phyloP scores from a whole-genome alignment of 176 grass and related monocot species.

The Alopecurus myosuroides region DNA sequence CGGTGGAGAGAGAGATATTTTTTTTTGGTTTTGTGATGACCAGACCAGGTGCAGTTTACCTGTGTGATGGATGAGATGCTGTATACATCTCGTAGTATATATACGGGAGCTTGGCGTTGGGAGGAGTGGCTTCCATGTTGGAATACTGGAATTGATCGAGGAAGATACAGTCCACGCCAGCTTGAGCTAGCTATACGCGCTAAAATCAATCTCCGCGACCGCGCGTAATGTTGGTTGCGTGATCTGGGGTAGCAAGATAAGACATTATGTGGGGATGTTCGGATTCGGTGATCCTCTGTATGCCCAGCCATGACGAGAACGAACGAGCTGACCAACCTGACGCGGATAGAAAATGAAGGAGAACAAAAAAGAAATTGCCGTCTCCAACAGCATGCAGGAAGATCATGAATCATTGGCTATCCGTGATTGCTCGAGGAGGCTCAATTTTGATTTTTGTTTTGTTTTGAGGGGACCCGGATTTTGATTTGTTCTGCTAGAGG shows the following conservation, averaged over 20 bases:
- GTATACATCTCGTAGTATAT: not conserved
- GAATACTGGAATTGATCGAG: not conserved
- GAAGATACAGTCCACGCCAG: conserved; percentile 3
- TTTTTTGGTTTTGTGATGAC: not conserved
- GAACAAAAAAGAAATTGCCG: not conserved
- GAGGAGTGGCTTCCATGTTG: conserved; percentile 31
- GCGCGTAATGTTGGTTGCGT: conserved; percentile 1
- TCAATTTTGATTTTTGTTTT: too few relatives aligned
- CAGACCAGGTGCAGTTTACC: not conserved
- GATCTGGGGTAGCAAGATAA: not conserved
- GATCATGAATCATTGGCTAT: not conserved
- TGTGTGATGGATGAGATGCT: not conserved
- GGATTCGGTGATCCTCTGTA: not conserved
- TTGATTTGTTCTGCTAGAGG: not conserved
- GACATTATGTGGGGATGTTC: not conserved
- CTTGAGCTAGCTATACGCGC: not conserved
- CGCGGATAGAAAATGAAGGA: not conserved
- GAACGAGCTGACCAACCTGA: not conserved
- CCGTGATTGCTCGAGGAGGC: not conserved
- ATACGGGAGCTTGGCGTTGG: not conserved
- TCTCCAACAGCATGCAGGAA: not conserved
- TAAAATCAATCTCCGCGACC: not conserved
- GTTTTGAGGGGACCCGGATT: too few relatives aligned
- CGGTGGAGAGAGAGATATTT: not conserved
- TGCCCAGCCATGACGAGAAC: not conserved